phyloP scores from a whole-genome alignment of 352 stramenopile genomes.

The Globisporangium abappressorium region DNA sequence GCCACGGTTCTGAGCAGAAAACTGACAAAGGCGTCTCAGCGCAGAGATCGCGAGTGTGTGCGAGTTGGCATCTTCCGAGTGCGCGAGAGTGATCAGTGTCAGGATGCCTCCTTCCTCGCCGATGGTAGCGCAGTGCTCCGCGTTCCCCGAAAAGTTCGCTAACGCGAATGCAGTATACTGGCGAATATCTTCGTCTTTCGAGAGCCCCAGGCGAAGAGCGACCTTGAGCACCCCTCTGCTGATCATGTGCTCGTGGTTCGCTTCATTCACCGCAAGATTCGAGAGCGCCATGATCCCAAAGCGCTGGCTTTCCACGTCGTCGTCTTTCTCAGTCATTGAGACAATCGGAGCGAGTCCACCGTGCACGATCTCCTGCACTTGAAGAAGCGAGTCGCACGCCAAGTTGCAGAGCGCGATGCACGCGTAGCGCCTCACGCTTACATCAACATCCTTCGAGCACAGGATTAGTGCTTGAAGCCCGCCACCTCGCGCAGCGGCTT shows the following conservation, averaged over 20 bases:
- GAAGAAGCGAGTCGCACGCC: constrained; percentile 85
- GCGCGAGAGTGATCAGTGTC: constrained; percentile 88
- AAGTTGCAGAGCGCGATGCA: constrained; percentile 95
- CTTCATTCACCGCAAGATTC: constrained; percentile 93
- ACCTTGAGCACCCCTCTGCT: constrained; percentile 81
- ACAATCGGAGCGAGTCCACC: constrained; percentile 89
- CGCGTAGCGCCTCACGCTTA: constrained; percentile 86
- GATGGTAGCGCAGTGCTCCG: constrained; percentile 84
- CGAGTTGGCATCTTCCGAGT: constrained; percentile 83
- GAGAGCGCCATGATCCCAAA: constrained; percentile 94
- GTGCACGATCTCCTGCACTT: constrained; percentile 93
- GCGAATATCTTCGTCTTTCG: constrained; percentile 74
- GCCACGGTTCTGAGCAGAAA: constrained; percentile 84
- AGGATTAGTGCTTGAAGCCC: constrained; percentile 92
- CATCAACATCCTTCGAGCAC: constrained; percentile 85
- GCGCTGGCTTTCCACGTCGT: constrained; percentile 81
- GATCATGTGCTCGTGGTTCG: constrained; percentile 92
- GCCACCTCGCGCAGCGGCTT: constrained; percentile 82
- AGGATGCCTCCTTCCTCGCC: constrained; percentile 89
- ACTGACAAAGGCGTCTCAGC: constrained; percentile 90
- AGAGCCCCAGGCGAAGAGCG: constrained; percentile 75
- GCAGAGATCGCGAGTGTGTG: constrained; percentile 93
- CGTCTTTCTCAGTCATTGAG: constrained; percentile 54
- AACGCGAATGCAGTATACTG: constrained; percentile 92
- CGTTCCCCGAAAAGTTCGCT: constrained; percentile 91